phyloP scores from a whole-genome alignment of 179 eudicot species.

The Camellia oleifera region DNA sequence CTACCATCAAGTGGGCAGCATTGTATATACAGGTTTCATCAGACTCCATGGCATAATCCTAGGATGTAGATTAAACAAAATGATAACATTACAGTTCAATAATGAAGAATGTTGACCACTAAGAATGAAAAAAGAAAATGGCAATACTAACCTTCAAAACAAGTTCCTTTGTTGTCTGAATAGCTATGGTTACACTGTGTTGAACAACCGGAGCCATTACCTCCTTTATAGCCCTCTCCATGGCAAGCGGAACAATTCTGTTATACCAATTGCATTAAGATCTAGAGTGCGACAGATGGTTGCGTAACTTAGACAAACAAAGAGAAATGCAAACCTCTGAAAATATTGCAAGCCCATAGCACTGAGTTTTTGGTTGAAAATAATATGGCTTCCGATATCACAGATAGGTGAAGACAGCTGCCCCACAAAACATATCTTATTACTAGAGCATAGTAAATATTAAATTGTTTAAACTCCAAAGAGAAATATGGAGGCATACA shows the following conservation, averaged over 20 bases:
- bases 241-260: slow-evolving; percentile 68
- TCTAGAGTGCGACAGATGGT: not conserved
- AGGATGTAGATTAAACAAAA: slow-evolving; percentile 2
- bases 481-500: slow-evolving; percentile 14
- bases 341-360: slow-evolving; percentile 53
- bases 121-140: not conserved
- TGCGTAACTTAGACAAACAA: not conserved
- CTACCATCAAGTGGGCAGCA: slow-evolving; percentile 94
- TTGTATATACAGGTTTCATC: slow-evolving; percentile 72
- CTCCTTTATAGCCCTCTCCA: slow-evolving; percentile 83
- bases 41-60: slow-evolving; percentile 91
- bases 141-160: slow-evolving; percentile 59
- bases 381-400: slow-evolving; percentile 49
- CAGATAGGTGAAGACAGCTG: slow-evolving; percentile 59
- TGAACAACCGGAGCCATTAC: slow-evolving; percentile 66
- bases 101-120: slow-evolving; percentile 9
- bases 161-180: slow-evolving; percentile 86
- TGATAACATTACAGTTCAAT: not conserved
- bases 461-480: not conserved
- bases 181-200: slow-evolving; percentile 78
- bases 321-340: slow-evolving; percentile 55
- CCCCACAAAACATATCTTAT: slow-evolving; percentile 18
- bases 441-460: slow-evolving; percentile 1
- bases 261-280: not conserved
- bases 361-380: slow-evolving; percentile 63